Conservation (phyloP, 2,329 filamentous ascomycete species). For the Cryphonectria nitschkei region DNA sequence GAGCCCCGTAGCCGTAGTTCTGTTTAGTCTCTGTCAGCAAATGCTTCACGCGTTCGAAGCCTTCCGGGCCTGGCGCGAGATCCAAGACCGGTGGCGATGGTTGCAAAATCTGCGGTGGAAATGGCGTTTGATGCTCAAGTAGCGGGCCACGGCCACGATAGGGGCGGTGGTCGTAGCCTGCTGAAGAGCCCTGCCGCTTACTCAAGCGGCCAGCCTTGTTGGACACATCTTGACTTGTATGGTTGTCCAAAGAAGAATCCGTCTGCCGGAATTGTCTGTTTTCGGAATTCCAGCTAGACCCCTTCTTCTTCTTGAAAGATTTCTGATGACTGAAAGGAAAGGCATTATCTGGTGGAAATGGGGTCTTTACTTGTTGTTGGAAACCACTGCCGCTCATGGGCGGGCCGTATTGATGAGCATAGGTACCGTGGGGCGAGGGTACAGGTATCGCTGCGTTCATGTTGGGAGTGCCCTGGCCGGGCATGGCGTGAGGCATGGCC, state of each 20-base stretch:
- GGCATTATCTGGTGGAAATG: constrained; percentile 41
- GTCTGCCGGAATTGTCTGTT: constrained; percentile 44
- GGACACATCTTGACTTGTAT: constrained; percentile 39
- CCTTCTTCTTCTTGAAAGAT: constrained; percentile 49
- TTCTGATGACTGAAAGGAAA: constrained; percentile 41
- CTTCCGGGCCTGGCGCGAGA: constrained; percentile 66
- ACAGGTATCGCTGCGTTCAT: constrained; percentile 70
- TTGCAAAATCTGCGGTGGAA: constrained; percentile 30
- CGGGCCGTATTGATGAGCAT: constrained; percentile 62
- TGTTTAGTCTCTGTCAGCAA: constrained; percentile 73
- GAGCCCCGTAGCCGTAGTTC: constrained; percentile 56
- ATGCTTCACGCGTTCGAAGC: constrained; percentile 76
- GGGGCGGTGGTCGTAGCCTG: constrained; percentile 31
- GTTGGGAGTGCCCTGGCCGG: constrained; percentile 65
- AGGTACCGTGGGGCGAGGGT: constrained; percentile 52
- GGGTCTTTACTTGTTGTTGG: constrained; percentile 64
- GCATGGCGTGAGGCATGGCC: constrained; percentile 66
- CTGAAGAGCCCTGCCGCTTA: constrained; percentile 48
- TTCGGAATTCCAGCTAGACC: constrained; percentile 51
- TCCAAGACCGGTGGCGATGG: constrained; percentile 41
- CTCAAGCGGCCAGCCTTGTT: constrained; percentile 47
- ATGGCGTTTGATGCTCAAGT: constrained; percentile 30
- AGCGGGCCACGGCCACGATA: constrained; percentile 16
- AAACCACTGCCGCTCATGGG: constrained; percentile 57
- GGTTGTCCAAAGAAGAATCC: constrained; percentile 42